phyloP scores from a whole-genome alignment of 169 alveolate species.

The Cryptosporidium sp. region DNA sequence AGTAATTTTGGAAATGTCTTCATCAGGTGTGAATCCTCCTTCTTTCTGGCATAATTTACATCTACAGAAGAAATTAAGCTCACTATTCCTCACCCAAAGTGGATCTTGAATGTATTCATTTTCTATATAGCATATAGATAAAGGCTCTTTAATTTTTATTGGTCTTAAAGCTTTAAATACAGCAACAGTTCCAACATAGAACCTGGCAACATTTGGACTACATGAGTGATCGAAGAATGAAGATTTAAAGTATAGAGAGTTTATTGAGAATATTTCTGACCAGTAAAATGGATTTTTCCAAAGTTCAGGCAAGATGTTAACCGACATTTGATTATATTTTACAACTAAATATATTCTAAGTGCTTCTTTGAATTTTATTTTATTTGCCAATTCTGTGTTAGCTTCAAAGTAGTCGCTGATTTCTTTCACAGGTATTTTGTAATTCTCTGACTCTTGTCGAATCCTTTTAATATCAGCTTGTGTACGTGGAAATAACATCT shows the following conservation, averaged over 20 bases:
- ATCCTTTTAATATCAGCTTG: conserved; percentile 24
- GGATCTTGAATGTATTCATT: conserved; percentile 60
- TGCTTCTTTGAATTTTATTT: conserved; percentile 25
- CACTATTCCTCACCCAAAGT: conserved; percentile 51
- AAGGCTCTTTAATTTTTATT: neutral
- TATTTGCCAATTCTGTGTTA: neutral
- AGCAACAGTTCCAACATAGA: conserved; percentile 57
- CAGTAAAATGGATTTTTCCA: conserved; percentile 65
- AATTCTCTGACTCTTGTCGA: neutral
- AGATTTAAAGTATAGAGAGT: conserved; percentile 20
- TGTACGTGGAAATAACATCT: conserved; percentile 33
- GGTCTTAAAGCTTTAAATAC: conserved; percentile 41
- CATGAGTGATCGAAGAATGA: conserved; percentile 70
- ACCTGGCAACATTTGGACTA: conserved; percentile 54
- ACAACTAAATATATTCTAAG: conserved; percentile 55
- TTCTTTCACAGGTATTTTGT: conserved; percentile 7
- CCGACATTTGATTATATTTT: conserved; percentile 50
- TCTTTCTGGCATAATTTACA: conserved; percentile 31
- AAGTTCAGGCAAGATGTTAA: conserved; percentile 37
- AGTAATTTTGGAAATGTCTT: neutral
- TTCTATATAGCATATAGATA: conserved; percentile 62
- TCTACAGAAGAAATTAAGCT: conserved; percentile 46
- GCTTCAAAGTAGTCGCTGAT: neutral
- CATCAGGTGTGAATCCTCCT: neutral
- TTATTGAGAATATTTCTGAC: conserved; percentile 18